These are phyloP conservation scores for Lipomyces oligophaga DNA, from an alignment of 805 yeast genomes.

Conservation along the genomic window DNA sequence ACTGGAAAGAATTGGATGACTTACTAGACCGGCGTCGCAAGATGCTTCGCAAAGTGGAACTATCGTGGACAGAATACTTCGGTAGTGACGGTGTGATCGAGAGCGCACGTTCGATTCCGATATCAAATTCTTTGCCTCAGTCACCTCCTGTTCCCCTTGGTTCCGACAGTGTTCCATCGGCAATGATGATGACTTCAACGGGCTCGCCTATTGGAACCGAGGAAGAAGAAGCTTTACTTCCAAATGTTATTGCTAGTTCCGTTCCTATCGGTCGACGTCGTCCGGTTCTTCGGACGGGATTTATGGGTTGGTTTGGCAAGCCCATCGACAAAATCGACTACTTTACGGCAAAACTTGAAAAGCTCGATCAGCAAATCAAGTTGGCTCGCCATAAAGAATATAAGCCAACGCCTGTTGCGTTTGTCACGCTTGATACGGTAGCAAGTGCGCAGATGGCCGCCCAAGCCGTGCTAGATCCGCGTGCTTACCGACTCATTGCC, in stretches of 20 bases:
- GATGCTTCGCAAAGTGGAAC: constrained; percentile 58
- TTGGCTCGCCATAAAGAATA: constrained; percentile 64
- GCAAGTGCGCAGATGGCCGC: constrained; percentile 97
- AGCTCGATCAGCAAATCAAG: constrained; percentile 65
- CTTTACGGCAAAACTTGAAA: constrained; percentile 62
- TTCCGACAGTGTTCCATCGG: constrained; percentile 14
- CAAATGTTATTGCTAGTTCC: constrained; percentile 17
- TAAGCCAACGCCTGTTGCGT: constrained; percentile 85
- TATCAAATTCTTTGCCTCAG: constrained; percentile 21
- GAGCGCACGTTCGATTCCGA: constrained; percentile 19
- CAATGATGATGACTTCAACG: constrained; percentile 8
- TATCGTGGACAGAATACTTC: constrained; percentile 66
- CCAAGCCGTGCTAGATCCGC: constrained; percentile 89
- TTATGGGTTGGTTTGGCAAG: constrained; percentile 60
- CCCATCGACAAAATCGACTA: constrained; percentile 78
- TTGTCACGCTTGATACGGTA: constrained; percentile 90
- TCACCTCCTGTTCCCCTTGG: constrained; percentile 24
- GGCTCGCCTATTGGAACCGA: no score
- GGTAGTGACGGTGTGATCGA: constrained; percentile 37
- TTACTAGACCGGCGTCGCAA: constrained; percentile 57
- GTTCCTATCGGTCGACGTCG: constrained; percentile 37
- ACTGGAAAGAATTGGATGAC: constrained; percentile 73
- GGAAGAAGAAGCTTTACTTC: constrained; percentile 6
- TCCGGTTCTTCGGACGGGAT: constrained; percentile 61
- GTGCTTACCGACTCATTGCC: constrained; percentile 77